These are phyloP conservation scores for Trametes hirsuta DNA, from an alignment of 1,284 basidiomycete species.

Conservation along the genomic window DNA sequence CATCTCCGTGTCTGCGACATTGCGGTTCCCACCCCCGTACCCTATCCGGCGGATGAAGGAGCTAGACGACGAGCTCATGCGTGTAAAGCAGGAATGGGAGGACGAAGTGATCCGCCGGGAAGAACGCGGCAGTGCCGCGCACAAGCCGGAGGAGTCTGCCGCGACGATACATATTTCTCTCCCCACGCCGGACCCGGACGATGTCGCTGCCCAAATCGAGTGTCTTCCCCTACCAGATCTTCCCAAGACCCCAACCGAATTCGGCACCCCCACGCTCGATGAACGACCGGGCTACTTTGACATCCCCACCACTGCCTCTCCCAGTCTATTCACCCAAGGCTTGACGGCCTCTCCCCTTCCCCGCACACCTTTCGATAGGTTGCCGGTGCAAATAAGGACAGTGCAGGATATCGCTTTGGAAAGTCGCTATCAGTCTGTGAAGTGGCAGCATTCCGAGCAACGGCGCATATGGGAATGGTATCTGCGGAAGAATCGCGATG, in stretches of 20 bases:
- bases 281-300: conserved; percentile 47
- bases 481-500: conserved; percentile 77
- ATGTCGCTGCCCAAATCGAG: conserved; percentile 73
- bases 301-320: conserved; percentile 35
- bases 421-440: conserved; percentile 70
- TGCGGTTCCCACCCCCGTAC: conserved; percentile 89
- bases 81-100: conserved; percentile 76
- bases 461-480: conserved; percentile 94
- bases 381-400: conserved; percentile 52
- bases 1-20: conserved; percentile 88
- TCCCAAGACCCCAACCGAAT: conserved; percentile 47
- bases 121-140: conserved; percentile 54
- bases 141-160: conserved; percentile 49
- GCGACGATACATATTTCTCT: conserved; percentile 33
- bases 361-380: conserved; percentile 39
- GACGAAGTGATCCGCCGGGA: conserved; percentile 82
- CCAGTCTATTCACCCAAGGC: conserved; percentile 21
- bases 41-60: conserved; percentile 87
- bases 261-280: conserved; percentile 26
- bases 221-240: conserved; percentile 56
- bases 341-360: conserved; percentile 31
- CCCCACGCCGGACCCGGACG: conserved; percentile 44
- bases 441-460: conserved; percentile 84
- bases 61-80: conserved; percentile 74
- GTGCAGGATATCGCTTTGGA: conserved; percentile 67